These are phyloP conservation scores for Saraca asoca DNA, from an alignment of 331 rosid species.

Conservation along the genomic window DNA sequence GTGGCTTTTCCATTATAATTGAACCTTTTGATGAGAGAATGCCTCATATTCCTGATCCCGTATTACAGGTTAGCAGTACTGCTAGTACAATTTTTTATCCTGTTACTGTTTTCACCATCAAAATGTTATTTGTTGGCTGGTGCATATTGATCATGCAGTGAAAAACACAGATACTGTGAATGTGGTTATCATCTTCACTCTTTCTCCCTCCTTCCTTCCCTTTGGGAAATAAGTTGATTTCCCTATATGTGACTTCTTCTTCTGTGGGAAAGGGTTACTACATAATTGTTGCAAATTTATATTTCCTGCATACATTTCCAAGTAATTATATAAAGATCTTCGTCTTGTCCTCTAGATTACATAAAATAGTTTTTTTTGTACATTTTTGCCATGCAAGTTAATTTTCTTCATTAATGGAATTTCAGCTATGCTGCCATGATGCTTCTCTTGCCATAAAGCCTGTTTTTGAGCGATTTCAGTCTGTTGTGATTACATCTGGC, in stretches of 20 bases:
- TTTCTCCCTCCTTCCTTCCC: neutral
- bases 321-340: neutral
- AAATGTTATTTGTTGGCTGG: neutral
- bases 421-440: conserved; percentile 96
- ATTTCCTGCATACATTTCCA: neutral
- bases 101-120: neutral
- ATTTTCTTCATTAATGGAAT: conserved; percentile 35
- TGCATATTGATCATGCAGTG: neutral
- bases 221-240: neutral
- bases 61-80: conserved; percentile 68
- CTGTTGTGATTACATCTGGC: conserved; percentile 94
- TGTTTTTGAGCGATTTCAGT: conserved; percentile 91
- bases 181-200: neutral
- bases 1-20: conserved; percentile 88
- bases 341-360: neutral
- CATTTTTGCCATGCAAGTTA: conserved; percentile 5
- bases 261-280: neutral
- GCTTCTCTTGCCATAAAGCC: conserved; percentile 98
- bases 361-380: neutral
- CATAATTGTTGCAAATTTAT: neutral
- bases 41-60: conserved; percentile 99
- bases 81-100: neutral
- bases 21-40: conserved; percentile 97
- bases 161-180: neutral
- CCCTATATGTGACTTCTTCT: neutral